Evolutionary conservation across 108 stramenopile species (phyloP).

Genomic region (Stephanodiscus triporus): DNA sequence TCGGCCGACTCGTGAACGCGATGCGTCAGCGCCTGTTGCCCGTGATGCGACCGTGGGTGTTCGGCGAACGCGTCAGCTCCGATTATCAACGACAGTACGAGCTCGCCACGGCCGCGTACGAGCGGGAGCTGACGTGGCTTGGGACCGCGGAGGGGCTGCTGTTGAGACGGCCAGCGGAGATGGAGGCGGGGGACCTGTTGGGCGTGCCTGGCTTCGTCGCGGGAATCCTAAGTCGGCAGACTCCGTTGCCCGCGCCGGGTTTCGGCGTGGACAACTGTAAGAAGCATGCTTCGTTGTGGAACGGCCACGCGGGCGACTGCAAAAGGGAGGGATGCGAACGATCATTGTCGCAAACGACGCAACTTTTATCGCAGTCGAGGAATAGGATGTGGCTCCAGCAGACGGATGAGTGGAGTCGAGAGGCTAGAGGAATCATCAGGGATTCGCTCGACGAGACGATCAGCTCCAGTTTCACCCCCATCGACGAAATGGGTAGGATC

Average conservation of each 20-base stretch:
- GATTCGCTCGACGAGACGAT: slow-evolving; percentile 39
- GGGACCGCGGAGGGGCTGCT: slow-evolving; percentile 57
- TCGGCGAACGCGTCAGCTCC: slow-evolving; percentile 12
- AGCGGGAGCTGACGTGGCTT: slow-evolving; percentile 61
- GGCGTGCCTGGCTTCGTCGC: slow-evolving; percentile 21
- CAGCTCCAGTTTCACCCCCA: slow-evolving; percentile 33
- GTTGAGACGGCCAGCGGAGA: slow-evolving; percentile 55
- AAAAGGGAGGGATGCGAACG: slow-evolving; percentile 8
- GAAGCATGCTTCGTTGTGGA: too few relatives aligned
- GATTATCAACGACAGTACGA: slow-evolving; percentile 34
- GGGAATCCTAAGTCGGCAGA: not conserved
- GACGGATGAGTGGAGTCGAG: slow-evolving; percentile 32
- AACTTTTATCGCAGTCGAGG: slow-evolving; percentile 31
- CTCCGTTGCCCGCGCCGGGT: too few relatives aligned
- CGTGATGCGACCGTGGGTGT: not conserved
- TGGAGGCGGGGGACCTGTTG: slow-evolving; percentile 44
- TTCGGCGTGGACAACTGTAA: too few relatives aligned
- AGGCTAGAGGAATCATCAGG: slow-evolving; percentile 21
- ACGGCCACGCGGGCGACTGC: not conserved
- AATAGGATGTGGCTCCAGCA: slow-evolving; percentile 39
- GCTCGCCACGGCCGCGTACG: slow-evolving; percentile 60
- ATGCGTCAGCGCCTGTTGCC: slow-evolving; percentile 6
- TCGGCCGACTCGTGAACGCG: slow-evolving; percentile 9
- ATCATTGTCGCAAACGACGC: slow-evolving; percentile 13
- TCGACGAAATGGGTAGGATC: not conserved